Conservation (phyloP, 495 filamentous ascomycete genomes). For the Penicillium maclennaniae region DNA sequence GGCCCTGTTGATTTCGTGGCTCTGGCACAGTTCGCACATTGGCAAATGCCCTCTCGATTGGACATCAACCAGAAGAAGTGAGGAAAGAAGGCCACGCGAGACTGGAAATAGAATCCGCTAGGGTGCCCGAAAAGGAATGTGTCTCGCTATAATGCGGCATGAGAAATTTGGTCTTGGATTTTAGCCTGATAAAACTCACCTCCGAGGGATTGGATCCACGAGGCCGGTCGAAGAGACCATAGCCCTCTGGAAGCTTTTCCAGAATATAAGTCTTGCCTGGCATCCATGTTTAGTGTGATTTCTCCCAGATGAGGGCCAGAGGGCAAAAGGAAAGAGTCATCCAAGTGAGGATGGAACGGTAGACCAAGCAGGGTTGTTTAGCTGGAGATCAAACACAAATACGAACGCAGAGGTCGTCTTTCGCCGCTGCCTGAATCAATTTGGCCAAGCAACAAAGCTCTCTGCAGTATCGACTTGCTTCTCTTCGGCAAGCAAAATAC, state of each 20-base stretch:
- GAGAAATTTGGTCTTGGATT: conserved; percentile 1
- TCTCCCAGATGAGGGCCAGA: background rate
- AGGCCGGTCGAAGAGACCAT: conserved; percentile 44
- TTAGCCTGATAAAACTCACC: conserved; percentile 25
- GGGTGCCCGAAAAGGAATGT: conserved; percentile 56
- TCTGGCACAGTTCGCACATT: conserved; percentile 23
- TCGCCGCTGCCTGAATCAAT: no score
- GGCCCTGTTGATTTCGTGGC: background rate
- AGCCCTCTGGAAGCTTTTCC: conserved; percentile 53
- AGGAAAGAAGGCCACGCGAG: conserved; percentile 49
- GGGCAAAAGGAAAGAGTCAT: background rate
- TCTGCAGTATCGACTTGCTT: background rate
- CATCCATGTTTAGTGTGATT: conserved; percentile 3
- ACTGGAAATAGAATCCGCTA: conserved; percentile 45
- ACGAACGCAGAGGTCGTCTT: background rate
- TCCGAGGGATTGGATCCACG: conserved; percentile 33
- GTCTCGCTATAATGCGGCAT: conserved; percentile 35
- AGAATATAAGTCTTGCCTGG: conserved; percentile 48
- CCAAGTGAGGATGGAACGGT: background rate
- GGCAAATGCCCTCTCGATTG: conserved; percentile 30
- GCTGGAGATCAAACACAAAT: background rate
- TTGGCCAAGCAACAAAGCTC: background rate
- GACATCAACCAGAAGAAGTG: conserved; percentile 58
- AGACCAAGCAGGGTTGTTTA: background rate
- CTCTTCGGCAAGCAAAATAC: background rate